Evolutionary conservation across 75 land plant genomes (phyloP).

Genomic region (Selaginella tamariscina): DNA sequence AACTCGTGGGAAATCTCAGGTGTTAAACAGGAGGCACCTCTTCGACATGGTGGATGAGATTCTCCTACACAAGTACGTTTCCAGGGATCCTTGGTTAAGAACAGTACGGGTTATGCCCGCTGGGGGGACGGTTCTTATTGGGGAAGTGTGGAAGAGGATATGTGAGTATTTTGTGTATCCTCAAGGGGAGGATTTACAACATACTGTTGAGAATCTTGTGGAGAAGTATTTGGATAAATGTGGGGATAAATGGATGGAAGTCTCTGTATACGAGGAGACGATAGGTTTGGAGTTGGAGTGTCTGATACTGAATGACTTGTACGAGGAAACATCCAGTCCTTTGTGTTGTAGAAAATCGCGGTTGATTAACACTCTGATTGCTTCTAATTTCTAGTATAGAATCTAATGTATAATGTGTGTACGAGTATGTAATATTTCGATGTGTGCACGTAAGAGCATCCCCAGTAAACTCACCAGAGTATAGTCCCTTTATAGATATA

Average conservation of each 20-base stretch:
- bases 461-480: too few relatives aligned
- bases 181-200: background rate
- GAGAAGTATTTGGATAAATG: constrained; percentile 4
- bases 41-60: constrained; percentile 12
- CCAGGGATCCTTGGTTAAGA: background rate
- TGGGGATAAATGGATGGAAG: constrained; percentile 6
- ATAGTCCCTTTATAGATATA: too few relatives aligned
- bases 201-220: background rate
- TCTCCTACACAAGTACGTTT: background rate
- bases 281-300: constrained; percentile 2
- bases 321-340: too few relatives aligned
- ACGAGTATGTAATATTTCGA: too few relatives aligned
- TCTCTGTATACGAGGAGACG: background rate
- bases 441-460: too few relatives aligned
- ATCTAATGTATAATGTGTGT: too few relatives aligned
- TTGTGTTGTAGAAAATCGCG: too few relatives aligned
- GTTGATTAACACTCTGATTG: too few relatives aligned
- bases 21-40: constrained; percentile 1
- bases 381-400: too few relatives aligned
- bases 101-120: background rate
- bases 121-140: background rate
- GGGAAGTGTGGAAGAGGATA: background rate
- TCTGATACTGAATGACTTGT: background rate
- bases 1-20: background rate
- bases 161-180: background rate